phyloP scores from a whole-genome alignment of 2,329 filamentous ascomycete species.

The Pseudogymnoascus sp. region DNA sequence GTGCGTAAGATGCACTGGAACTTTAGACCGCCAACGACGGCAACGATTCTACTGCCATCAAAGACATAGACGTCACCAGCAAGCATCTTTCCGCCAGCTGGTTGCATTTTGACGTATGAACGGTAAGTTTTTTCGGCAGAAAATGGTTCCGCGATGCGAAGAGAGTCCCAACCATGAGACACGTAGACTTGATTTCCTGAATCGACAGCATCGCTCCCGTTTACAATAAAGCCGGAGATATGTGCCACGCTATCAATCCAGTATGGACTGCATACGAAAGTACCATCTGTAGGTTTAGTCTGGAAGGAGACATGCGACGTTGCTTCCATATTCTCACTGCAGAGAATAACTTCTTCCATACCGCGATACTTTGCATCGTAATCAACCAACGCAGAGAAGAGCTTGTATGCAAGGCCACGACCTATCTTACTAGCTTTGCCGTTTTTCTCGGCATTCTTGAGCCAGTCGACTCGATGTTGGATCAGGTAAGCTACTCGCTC shows the following conservation, averaged over 20 bases:
- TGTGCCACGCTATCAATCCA: constrained; percentile 53
- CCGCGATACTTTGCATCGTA: constrained; percentile 49
- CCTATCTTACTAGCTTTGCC: constrained; percentile 68
- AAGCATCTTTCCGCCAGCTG: constrained; percentile 44
- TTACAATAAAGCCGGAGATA: constrained; percentile 52
- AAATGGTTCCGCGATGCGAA: constrained; percentile 45
- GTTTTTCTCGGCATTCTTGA: constrained; percentile 54
- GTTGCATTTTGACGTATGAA: constrained; percentile 53
- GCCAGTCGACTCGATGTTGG: constrained; percentile 52
- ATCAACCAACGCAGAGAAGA: constrained; percentile 52
- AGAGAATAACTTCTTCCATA: constrained; percentile 53
- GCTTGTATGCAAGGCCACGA: constrained; percentile 72
- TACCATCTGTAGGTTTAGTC: constrained; percentile 42
- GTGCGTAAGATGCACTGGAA: constrained; percentile 43
- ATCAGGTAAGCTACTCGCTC: constrained; percentile 64
- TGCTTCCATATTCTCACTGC: constrained; percentile 40
- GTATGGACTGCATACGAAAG: constrained; percentile 48
- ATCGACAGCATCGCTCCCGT: constrained; percentile 48
- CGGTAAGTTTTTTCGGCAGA: constrained; percentile 44
- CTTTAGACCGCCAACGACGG: constrained; percentile 24
- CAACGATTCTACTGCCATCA: constrained; percentile 32
- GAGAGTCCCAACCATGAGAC: constrained; percentile 53
- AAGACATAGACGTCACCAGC: constrained; percentile 51
- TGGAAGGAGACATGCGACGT: constrained; percentile 42
- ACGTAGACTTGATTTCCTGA: constrained; percentile 52